Evolutionary conservation across 2,329 filamentous ascomycete genomes (phyloP).

Genomic region (Phaeosphaeriaceae sp.): DNA sequence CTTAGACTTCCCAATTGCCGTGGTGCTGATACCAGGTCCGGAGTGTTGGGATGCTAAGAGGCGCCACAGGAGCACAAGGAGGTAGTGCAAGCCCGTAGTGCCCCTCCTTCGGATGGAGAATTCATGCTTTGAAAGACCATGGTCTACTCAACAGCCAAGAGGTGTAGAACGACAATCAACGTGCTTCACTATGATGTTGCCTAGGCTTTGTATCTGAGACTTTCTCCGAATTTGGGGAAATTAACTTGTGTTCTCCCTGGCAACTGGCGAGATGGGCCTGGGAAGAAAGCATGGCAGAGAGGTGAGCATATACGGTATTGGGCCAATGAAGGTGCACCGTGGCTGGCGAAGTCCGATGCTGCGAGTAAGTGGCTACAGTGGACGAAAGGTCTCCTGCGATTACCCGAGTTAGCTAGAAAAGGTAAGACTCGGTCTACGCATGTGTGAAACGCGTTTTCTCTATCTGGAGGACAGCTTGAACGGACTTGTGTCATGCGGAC

Average conservation of each 20-base stretch:
- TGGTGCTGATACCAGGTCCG: constrained; percentile 24
- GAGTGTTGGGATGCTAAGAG: constrained; percentile 17
- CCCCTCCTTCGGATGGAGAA: not conserved
- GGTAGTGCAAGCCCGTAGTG: constrained; percentile 6
- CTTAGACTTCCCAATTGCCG: constrained; percentile 13
- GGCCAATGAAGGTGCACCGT: constrained; percentile 8
- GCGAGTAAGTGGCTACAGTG: constrained; percentile 1
- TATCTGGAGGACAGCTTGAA: not conserved
- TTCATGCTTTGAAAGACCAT: not conserved
- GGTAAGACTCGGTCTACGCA: too few relatives aligned
- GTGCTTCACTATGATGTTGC: not conserved
- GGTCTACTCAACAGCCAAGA: not conserved
- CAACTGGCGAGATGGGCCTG: not conserved
- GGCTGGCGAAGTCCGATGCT: constrained; percentile 19
- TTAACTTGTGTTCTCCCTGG: not conserved
- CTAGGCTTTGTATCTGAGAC: too few relatives aligned
- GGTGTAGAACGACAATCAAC: not conserved
- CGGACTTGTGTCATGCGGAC: not conserved
- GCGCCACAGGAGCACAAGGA: constrained; percentile 21
- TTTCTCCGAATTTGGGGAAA: too few relatives aligned
- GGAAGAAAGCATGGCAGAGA: not conserved
- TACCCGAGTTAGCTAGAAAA: too few relatives aligned
- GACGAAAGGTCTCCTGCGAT: not conserved
- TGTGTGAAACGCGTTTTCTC: too few relatives aligned
- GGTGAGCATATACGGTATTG: not conserved